Base-by-base conservation (phyloP, 1,284 basidiomycete genomes). In the Pseudozyma thailandica region DNA sequence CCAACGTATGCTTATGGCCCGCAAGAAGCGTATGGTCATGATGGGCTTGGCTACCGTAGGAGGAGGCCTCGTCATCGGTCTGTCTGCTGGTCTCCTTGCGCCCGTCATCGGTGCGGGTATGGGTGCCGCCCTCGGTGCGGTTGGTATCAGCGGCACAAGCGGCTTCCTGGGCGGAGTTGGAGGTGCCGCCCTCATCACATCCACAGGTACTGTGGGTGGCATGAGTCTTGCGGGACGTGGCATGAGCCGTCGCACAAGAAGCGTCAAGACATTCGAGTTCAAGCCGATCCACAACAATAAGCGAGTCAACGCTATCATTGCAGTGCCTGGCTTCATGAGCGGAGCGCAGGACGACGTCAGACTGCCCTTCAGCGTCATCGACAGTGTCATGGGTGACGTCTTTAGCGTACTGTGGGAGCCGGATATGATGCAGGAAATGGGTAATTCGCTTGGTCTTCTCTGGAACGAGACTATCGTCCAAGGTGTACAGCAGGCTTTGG, bases 401-500 rank as follows among this genome's bases (percentile, higher is more conserved):
- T 82, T 82, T 53, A 74, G 73, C 37, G 73, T 82, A 4, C 57
- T 82, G 33, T 82, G 81, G 81, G 81, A 82, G 56, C 81, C 81
- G 1, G 80, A 82, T 44, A 82, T 82, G 81, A 82, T 82, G 81
- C 74, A 75, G 38, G 81, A 82, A 45, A 82, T 82, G 81, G 81
- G 81, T 23, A 78, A 82, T 33, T 79, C 81, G 33, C 77, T 82
- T 42, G 75, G 77, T 25, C 72, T 82, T 8, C 72, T 82, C 2
- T 82, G 79, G 79, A 82, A 76, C 73, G 81, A 82, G 58, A 82
- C 81, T 46, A 62, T 82, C n/a, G 74, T 80, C 2, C 76, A 78
- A 56, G 81, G 80, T 47, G 77, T 81, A 4, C 81, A 82, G 64
- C 80, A 81, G 52, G 77, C 81, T 4, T 59, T 82, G 16, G 77